Base-by-base conservation (phyloP, 306 rosid genomes). In the Alnus rubra region DNA sequence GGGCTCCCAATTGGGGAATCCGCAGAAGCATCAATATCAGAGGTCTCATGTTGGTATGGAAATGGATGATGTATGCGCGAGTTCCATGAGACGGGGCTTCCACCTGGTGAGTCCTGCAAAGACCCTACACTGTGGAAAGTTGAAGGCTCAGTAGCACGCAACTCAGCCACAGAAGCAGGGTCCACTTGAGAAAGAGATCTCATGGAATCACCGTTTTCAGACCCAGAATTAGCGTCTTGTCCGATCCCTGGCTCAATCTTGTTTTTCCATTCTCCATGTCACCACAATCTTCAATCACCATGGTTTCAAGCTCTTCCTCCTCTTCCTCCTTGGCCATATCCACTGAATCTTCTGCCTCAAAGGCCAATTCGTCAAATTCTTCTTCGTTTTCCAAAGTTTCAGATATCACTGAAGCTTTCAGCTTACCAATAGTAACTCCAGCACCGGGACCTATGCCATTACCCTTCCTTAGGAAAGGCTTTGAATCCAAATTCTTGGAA, bases 1-100 rank as follows among this genome's bases (percentile, higher is more conserved):
- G 98, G 99, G 81, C 99, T 96, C 75, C 98, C 99, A 59, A 90
- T 87, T 58, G 99, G 99, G 74, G 97, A 96, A 80, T 96, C 97
- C 73, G 83, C 82, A 69, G 84, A 93, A 76, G 93, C 97, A 85
- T 95, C 99, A 79, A 96, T 77, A 85, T 96, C 99, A 63, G 97
- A 93, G 52, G 88, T 84, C 86, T 93, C 99, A 1, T 90, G 96
- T 3, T 85, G 96, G 76, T 91, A 93, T 13, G 97, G 82, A 89
- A 88, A 91, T 10, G 94, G 92, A 87, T 90, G 92, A 69, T 81
- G 93, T 83, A 70, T 63, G 5, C 86, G 93, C 28, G 95, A 88
- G 77, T 93, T 93, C 99, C 99, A 96, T 33, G 97, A 89, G 72
- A 87, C 82, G 2, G 99, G 99, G 87, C 97, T 96, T 89, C 84